These are phyloP conservation scores for Filobasidium floriforme DNA, from an alignment of 768 basidiomycete genomes.

Conservation along the genomic window DNA sequence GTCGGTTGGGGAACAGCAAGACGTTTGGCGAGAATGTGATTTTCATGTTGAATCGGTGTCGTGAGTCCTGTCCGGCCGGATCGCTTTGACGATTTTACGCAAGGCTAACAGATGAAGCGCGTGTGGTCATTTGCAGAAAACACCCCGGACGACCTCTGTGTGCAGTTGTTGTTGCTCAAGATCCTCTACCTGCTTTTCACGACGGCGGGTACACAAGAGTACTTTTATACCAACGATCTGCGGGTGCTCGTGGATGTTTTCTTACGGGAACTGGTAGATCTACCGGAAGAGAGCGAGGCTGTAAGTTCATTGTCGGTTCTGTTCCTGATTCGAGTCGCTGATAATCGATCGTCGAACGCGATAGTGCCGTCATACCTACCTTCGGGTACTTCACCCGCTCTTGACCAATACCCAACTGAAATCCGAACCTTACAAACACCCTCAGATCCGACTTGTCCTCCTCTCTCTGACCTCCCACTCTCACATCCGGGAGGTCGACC, in stretches of 20 bases:
- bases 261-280: constrained; percentile 79
- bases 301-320: constrained; percentile 50
- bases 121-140: constrained; percentile 54
- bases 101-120: neutral
- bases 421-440: constrained; percentile 77
- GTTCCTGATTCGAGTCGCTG: neutral
- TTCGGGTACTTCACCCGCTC: constrained; percentile 90
- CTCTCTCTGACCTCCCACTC: constrained; percentile 67
- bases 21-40: constrained; percentile 98
- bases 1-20: constrained; percentile 75
- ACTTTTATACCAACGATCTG: constrained; percentile 96
- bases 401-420: constrained; percentile 88
- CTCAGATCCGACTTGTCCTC: constrained; percentile 74
- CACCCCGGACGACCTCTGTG: constrained; percentile 82
- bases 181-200: constrained; percentile 91
- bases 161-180: constrained; percentile 89
- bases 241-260: constrained; percentile 96
- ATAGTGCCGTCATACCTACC: constrained; percentile 88
- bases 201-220: constrained; percentile 83
- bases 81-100: neutral
- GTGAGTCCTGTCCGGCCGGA: constrained; percentile 53
- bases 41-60: constrained; percentile 93
- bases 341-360: neutral
- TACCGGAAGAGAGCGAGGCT: constrained; percentile 89
- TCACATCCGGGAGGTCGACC: constrained; percentile 69